Evolutionary conservation across 2,329 filamentous ascomycete species (phyloP).

Genomic region (Didymella keratinophila): DNA sequence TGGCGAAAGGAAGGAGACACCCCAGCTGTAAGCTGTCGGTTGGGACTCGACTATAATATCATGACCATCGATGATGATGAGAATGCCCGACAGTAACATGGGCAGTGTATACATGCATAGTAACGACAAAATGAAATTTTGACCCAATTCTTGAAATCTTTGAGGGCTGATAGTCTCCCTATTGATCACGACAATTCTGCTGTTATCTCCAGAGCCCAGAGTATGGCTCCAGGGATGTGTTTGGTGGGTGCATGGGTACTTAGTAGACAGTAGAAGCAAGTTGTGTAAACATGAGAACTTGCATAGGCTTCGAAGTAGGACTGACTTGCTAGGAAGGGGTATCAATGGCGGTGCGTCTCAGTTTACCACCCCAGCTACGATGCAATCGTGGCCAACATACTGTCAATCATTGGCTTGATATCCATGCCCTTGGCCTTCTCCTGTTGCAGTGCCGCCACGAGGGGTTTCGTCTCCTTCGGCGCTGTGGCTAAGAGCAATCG

Average conservation of each 20-base stretch:
- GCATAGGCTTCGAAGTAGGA: neutral
- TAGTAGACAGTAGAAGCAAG: too few relatives aligned
- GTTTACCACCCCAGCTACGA: neutral
- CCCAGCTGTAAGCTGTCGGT: conserved; percentile 30
- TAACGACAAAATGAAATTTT: conserved; percentile 2
- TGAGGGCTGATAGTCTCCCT: neutral
- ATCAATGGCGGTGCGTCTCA: neutral
- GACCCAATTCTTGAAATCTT: neutral
- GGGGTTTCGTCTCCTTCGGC: conserved; percentile 22
- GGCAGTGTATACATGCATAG: conserved; percentile 12
- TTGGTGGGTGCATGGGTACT: neutral
- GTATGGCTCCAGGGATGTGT: neutral
- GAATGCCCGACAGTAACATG: neutral
- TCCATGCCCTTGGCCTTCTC: conserved; percentile 37
- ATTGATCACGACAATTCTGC: neutral
- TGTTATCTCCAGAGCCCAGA: neutral
- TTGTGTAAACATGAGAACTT: neutral
- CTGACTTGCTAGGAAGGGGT: neutral
- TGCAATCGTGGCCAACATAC: conserved; percentile 20
- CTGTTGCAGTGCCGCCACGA: conserved; percentile 29
- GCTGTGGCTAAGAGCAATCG: conserved; percentile 21
- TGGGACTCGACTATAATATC: conserved; percentile 2
- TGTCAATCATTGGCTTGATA: conserved; percentile 29
- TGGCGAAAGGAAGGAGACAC: conserved; percentile 64
- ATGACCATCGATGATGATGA: neutral